Percentiles rank a stretch among this genome's conserved stretches.
Conservation (phyloP, 2,329 filamentous ascomycete genomes). For the Hawksworthiomyces lignivorus region DNA sequence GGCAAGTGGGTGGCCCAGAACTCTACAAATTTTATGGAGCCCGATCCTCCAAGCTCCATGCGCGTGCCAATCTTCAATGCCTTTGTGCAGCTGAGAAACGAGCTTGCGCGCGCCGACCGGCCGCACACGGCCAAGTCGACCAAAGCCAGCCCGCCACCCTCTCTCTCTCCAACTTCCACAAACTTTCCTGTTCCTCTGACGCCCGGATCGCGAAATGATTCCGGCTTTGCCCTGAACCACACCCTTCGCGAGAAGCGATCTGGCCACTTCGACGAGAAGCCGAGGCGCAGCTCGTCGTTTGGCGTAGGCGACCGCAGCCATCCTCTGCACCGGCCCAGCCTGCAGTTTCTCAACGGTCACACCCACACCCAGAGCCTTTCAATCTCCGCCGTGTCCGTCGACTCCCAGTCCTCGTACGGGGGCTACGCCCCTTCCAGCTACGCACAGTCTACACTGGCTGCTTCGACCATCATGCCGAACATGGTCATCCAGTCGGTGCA, state of each 20-base stretch:
- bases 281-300: constrained; percentile 90
- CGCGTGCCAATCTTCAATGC: constrained; percentile 79
- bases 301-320: constrained; percentile 61
- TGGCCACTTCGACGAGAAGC: constrained; percentile 75
- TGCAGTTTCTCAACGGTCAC: constrained; percentile 60
- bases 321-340: constrained; percentile 59
- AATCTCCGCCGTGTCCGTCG: constrained; percentile 51
- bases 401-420: constrained; percentile 62
- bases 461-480: constrained; percentile 79
- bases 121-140: constrained; percentile 66
- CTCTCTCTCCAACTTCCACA: constrained; percentile 68
- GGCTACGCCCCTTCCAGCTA: constrained; percentile 79
- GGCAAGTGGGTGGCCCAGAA: constrained; percentile 84
- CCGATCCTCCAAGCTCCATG: constrained; percentile 41
- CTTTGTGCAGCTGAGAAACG: constrained; percentile 69
- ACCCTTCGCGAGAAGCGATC: constrained; percentile 91
- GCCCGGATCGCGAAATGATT: constrained; percentile 82
- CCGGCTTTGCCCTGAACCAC: constrained; percentile 76
- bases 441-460: constrained; percentile 76
- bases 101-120: constrained; percentile 60
- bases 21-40: constrained; percentile 76
- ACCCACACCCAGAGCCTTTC: constrained; percentile 50
- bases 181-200: constrained; percentile 65
- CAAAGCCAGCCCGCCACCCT: constrained; percentile 54
- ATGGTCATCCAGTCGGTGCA: constrained; percentile 71